These are phyloP conservation scores for Diplotaxis tenuifolia DNA, from an alignment of 345 rosid species.

Conservation along the genomic window DNA sequence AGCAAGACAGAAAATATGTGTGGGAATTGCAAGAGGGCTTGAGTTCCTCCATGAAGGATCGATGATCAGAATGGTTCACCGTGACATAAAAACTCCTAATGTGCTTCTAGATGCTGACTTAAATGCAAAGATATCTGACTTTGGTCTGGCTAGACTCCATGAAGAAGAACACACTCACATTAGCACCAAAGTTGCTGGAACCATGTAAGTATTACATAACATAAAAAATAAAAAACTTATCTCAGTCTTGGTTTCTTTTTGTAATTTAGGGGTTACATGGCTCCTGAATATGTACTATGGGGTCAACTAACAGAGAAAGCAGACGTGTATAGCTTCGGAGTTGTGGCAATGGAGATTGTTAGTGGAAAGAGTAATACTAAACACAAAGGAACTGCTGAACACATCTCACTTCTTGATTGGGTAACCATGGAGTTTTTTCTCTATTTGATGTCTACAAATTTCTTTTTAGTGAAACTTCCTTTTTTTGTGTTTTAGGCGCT, in stretches of 20 bases:
- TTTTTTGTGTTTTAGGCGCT: constrained; percentile 24
- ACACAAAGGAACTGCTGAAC: constrained; percentile 1
- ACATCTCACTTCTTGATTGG: constrained; percentile 41
- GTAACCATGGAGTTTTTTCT: constrained; percentile 25
- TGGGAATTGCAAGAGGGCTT: too few species aligned
- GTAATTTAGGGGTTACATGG: too few species aligned
- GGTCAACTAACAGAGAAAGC: constrained; percentile 46
- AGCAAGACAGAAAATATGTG: constrained; percentile 46
- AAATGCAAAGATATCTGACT: constrained; percentile 69
- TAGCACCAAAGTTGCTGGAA: too few species aligned
- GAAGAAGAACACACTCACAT: constrained; percentile 52
- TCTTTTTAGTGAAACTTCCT: not conserved
- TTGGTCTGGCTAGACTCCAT: constrained; percentile 59
- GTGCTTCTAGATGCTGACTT: too few species aligned
- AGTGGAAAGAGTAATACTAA: constrained; percentile 24
- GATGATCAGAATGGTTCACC: too few species aligned
- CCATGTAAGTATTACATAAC: too few species aligned
- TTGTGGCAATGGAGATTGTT: too few species aligned
- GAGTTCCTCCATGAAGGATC: too few species aligned
- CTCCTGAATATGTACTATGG: too few species aligned
- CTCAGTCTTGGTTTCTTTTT: not conserved
- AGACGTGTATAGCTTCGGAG: constrained; percentile 51
- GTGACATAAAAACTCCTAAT: too few species aligned
- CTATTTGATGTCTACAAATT: not conserved
- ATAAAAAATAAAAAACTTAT: fast-evolving